These are phyloP conservation scores for Gliomastix tumulicola DNA, from an alignment of 2,329 filamentous ascomycete species.

Conservation along the genomic window DNA sequence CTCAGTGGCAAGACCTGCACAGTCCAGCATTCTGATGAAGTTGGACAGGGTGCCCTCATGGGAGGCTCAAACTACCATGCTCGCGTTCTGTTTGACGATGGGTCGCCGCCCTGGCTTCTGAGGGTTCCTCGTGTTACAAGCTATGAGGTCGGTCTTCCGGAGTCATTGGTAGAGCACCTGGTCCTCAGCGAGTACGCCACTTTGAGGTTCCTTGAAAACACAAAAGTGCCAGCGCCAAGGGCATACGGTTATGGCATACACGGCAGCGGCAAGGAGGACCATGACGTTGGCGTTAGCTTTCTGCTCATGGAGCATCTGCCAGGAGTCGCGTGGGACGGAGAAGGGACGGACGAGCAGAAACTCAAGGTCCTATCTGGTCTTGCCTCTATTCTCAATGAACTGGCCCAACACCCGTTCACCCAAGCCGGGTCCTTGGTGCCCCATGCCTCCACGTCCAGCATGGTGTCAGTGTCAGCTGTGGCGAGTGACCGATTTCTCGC, in stretches of 20 bases:
- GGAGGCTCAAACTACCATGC: too few relatives aligned
- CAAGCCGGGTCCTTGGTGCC: too few relatives aligned
- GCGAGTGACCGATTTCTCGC: slow-evolving; percentile 10
- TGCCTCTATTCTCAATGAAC: slow-evolving; percentile 4
- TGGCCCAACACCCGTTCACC: too few relatives aligned
- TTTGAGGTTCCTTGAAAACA: slow-evolving; percentile 18
- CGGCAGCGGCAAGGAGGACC: slow-evolving; percentile 9
- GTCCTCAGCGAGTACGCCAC: slow-evolving; percentile 21
- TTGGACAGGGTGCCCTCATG: too few relatives aligned
- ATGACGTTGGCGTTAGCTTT: slow-evolving; percentile 16
- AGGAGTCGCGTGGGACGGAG: slow-evolving; percentile 9
- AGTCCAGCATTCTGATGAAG: too few relatives aligned
- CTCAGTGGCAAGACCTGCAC: too few relatives aligned
- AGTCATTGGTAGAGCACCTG: slow-evolving; percentile 13
- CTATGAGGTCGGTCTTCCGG: slow-evolving; percentile 10
- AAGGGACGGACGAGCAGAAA: slow-evolving; percentile 6
- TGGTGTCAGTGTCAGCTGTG: too few relatives aligned
- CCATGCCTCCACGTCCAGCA: too few relatives aligned
- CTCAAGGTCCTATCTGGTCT: slow-evolving; percentile 3
- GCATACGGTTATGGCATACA: slow-evolving; percentile 14
- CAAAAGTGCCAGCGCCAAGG: slow-evolving; percentile 14
- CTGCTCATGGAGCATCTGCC: slow-evolving; percentile 15
- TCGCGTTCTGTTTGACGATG: too few relatives aligned
- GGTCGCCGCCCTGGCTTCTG: slow-evolving; percentile 16
- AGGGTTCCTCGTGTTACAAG: slow-evolving; percentile 13